Conservation (phyloP, 2,329 filamentous ascomycete species). For the Hypoxylon sp. region DNA sequence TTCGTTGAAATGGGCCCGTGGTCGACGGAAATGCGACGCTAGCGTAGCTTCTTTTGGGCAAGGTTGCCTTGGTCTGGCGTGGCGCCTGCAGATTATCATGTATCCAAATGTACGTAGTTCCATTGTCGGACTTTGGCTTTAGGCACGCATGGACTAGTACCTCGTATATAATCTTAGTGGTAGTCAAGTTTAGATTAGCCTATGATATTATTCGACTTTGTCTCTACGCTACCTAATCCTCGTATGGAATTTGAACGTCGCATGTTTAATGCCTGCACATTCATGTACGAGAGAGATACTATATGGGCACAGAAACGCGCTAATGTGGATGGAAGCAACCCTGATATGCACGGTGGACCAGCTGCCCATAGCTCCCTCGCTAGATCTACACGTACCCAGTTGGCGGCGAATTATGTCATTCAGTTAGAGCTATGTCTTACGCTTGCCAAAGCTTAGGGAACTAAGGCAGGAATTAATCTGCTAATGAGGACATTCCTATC, state of each 20-base stretch:
- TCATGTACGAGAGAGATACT: slow-evolving; percentile 12
- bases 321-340: slow-evolving; percentile 5
- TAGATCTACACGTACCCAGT: slow-evolving; percentile 18
- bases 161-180: slow-evolving; percentile 9
- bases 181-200: slow-evolving; percentile 8
- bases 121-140: slow-evolving; percentile 4
- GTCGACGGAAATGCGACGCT: slow-evolving; percentile 34
- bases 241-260: slow-evolving; percentile 12
- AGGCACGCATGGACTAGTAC: slow-evolving; percentile 1
- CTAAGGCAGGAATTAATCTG: slow-evolving; percentile 1
- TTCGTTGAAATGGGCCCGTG: slow-evolving; percentile 25
- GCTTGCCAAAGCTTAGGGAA: slow-evolving; percentile 12
- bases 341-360: slow-evolving; percentile 13
- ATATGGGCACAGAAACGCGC: slow-evolving; percentile 18
- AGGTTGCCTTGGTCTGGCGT: slow-evolving; percentile 25
- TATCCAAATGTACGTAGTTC: not conserved
- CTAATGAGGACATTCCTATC: slow-evolving; percentile 6
- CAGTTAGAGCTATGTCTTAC: slow-evolving; percentile 4
- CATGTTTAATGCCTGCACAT: slow-evolving; percentile 23
- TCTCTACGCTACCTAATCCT: not conserved
- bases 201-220: slow-evolving; percentile 1
- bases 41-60: slow-evolving; percentile 30
- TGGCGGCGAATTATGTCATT: slow-evolving; percentile 33
- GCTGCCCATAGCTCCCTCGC: slow-evolving; percentile 27
- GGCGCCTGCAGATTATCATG: slow-evolving; percentile 19